These are phyloP conservation scores for Agaricus sinodeliciosus DNA, from an alignment of 768 basidiomycete genomes.

Conservation along the genomic window DNA sequence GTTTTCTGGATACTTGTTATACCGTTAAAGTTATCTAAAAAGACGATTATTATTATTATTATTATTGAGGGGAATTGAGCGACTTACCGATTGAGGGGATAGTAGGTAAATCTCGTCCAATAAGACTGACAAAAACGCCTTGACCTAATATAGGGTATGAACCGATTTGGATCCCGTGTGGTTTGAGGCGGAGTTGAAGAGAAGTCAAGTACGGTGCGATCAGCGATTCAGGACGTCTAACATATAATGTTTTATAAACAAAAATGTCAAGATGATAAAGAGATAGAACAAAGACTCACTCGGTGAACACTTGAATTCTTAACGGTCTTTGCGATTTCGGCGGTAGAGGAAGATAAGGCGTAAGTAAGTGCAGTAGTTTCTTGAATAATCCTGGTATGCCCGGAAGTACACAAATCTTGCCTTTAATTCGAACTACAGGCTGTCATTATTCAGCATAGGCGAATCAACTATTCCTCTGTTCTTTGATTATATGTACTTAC, in stretches of 20 bases:
- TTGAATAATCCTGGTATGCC: conserved; percentile 86
- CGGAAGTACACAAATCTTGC: conserved; percentile 87
- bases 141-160: conserved; percentile 62
- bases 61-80: not conserved
- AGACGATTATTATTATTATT: no score
- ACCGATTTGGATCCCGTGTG: conserved; percentile 76
- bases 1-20: no score
- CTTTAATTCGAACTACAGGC: conserved; percentile 81
- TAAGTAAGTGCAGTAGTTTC: conserved; percentile 68
- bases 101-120: conserved; percentile 38
- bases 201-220: conserved; percentile 78
- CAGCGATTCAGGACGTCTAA: conserved; percentile 69
- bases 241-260: no score
- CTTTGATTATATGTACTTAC: conserved; percentile 44
- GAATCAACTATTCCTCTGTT: no score
- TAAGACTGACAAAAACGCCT: conserved; percentile 69
- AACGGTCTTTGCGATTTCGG: conserved; percentile 66
- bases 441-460: no score
- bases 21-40: conserved; percentile 16
- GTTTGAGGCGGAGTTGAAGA: conserved; percentile 65
- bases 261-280: not conserved
- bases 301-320: conserved; percentile 79
- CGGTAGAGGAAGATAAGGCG: conserved; percentile 73
- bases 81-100: not conserved
- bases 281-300: conserved; percentile 31